A percentile compares a stretch with the other conserved stretches of the same genome.
Evolutionary conservation across 495 filamentous ascomycete species (phyloP).

Genomic region (Parachaetomium inaequale): DNA sequence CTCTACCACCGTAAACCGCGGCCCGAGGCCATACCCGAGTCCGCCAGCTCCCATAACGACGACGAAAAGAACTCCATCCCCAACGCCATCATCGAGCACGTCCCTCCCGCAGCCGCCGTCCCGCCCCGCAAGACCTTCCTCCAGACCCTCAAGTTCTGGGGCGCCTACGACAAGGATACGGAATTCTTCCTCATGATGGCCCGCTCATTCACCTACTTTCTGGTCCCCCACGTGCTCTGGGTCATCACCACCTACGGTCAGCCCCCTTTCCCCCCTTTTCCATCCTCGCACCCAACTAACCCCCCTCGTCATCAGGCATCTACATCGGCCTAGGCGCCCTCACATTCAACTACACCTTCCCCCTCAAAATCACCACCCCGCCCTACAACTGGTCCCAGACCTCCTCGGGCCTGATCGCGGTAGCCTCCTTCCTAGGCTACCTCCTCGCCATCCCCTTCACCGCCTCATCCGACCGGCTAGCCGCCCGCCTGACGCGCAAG

Average conservation of each 20-base stretch:
- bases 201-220: constrained; percentile 55
- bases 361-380: constrained; percentile 50
- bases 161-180: constrained; percentile 47
- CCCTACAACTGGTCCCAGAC: constrained; percentile 58
- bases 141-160: constrained; percentile 49
- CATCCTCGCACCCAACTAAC: constrained; percentile 15
- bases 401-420: constrained; percentile 54
- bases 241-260: constrained; percentile 54
- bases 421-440: constrained; percentile 52
- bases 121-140: constrained; percentile 46
- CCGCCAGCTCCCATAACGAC: constrained; percentile 22
- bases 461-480: constrained; percentile 52
- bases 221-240: constrained; percentile 58
- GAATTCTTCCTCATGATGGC: constrained; percentile 54
- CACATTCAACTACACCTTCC: constrained; percentile 59
- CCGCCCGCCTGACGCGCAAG: constrained; percentile 51
- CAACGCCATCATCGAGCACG: constrained; percentile 18
- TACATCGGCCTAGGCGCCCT: constrained; percentile 58
- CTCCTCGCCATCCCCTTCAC: constrained; percentile 55
- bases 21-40: background rate
- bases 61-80: constrained; percentile 24
- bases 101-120: constrained; percentile 13
- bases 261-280: constrained; percentile 3
- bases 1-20: constrained; percentile 46
- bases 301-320: constrained; percentile 35